Evolutionary conservation across 2,329 filamentous ascomycete species (phyloP), one percentile per base, ranked within the genome.

Genomic region (Stemphylium vesicarium): DNA sequence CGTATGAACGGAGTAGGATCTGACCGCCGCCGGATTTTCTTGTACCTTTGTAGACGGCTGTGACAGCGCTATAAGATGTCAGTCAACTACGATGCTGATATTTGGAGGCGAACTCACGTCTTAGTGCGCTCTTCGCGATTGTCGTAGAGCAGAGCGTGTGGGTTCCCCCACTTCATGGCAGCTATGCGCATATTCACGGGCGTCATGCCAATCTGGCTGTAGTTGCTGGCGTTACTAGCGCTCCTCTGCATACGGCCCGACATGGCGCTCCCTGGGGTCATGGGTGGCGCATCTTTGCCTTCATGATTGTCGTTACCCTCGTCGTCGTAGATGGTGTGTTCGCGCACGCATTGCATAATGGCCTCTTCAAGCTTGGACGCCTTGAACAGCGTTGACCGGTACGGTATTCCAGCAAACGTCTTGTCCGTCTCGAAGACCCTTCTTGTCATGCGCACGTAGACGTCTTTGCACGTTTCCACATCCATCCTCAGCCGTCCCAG

Each of bases 351-450:
- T 66, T 96, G 90, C 72, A 86, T 87, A 68, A 98, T 98, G 2
- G 93, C 94, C 65, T 97, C 92, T 75, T 99, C 94, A 41, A 99
- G 82, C 75, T 92, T 94, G 36, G 92, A 96, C 10, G 95, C 95
- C 78, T 99, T 99, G 85, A 98, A 99, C 24, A 99, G 79, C 0
- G 95, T 99, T 4, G 91, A 92, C 32, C 92, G 88, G 73, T 96
- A 97, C 0, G 95, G 95, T 55, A 99, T 96, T 10, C 95, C 95
- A 31, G 91, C 92, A 65, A 99, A 90, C 4, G 94, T 98, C 81
- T 99, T 99, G 80, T 99, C 95, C 4, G 95, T 98, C 79, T 98
- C 90, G 69, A 99, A 99, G 2, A 99, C 95, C 75, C 89, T 89
- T 68, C 90, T 88, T 29, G 95, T 99, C 84, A 99, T 89, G 66